Evolutionary conservation across 2,329 filamentous ascomycete genomes (phyloP).

Genomic region (Monilinia polystroma): DNA sequence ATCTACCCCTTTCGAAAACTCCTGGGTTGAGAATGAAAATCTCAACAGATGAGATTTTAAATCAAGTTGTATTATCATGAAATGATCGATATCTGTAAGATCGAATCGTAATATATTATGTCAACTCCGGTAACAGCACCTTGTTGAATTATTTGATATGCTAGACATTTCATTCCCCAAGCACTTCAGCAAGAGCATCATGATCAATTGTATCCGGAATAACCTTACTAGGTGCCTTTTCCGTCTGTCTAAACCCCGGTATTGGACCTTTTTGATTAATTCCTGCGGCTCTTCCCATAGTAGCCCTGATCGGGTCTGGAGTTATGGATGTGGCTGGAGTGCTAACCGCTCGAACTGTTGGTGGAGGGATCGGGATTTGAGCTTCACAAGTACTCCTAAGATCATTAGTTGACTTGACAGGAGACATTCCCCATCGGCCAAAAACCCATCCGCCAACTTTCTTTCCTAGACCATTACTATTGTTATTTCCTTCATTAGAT

Average conservation of each 20-base stretch:
- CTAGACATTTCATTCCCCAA: conserved; percentile 26
- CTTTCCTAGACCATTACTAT: conserved; percentile 44
- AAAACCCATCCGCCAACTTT: conserved; percentile 66
- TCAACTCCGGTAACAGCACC: neutral
- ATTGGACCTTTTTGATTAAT: conserved; percentile 79
- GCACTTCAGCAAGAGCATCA: conserved; percentile 38
- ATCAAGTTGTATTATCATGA: neutral
- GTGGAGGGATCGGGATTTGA: neutral
- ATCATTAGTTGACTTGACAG: conserved; percentile 42
- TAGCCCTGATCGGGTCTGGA: conserved; percentile 46
- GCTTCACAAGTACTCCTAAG: conserved; percentile 22
- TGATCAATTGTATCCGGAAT: conserved; percentile 35
- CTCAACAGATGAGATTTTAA: neutral
- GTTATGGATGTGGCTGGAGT: conserved; percentile 36
- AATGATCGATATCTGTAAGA: neutral
- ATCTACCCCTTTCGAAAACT: neutral
- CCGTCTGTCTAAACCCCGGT: conserved; percentile 60
- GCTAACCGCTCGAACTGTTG: conserved; percentile 35
- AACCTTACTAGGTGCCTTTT: conserved; percentile 38
- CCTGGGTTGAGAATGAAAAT: neutral
- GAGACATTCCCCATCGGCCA: conserved; percentile 59
- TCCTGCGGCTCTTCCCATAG: conserved; percentile 58
- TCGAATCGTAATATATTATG: neutral
- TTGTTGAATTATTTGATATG: no score
- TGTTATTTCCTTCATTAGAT: neutral